Percentiles rank a stretch among this genome's conserved stretches.
phyloP scores from a whole-genome alignment of 2,329 filamentous ascomycete genomes.

The Colletotrichum navitas region DNA sequence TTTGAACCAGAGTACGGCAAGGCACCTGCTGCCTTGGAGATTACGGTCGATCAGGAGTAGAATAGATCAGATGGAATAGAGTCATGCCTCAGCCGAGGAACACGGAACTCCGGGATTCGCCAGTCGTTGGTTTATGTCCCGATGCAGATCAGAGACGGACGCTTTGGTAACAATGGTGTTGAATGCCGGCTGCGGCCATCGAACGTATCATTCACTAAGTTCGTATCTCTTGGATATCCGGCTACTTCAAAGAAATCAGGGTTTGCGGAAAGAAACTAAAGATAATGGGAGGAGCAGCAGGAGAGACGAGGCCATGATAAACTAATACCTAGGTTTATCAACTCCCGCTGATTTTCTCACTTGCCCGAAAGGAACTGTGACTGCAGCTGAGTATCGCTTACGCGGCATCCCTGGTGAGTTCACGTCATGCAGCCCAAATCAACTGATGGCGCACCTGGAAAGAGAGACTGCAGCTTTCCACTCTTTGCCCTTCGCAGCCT shows the following conservation, averaged over 20 bases:
- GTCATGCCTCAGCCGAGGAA: not conserved
- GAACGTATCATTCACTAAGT: too few relatives aligned
- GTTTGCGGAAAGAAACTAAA: not conserved
- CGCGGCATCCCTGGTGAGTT: not conserved
- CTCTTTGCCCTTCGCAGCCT: slow-evolving; percentile 3
- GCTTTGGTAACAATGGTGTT: not conserved
- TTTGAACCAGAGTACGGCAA: not conserved
- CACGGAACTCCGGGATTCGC: not conserved
- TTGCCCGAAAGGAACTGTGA: not conserved
- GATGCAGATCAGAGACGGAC: not conserved
- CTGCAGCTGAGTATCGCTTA: slow-evolving; percentile 2
- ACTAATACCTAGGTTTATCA: not conserved
- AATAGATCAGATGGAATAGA: not conserved
- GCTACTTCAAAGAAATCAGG: not conserved
- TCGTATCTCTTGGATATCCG: not conserved
- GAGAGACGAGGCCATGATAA: not conserved
- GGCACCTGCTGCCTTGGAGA: not conserved
- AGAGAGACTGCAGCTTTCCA: not conserved
- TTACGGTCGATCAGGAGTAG: not conserved
- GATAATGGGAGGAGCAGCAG: too few relatives aligned
- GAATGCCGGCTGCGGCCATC: not conserved
- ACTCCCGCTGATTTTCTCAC: not conserved
- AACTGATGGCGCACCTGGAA: slow-evolving; percentile 6
- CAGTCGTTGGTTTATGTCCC: not conserved
- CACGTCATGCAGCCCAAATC: slow-evolving; percentile 4